Evolutionary conservation across 73 alveolate genomes (phyloP).

Genomic region (Paraurostyla sp.): DNA sequence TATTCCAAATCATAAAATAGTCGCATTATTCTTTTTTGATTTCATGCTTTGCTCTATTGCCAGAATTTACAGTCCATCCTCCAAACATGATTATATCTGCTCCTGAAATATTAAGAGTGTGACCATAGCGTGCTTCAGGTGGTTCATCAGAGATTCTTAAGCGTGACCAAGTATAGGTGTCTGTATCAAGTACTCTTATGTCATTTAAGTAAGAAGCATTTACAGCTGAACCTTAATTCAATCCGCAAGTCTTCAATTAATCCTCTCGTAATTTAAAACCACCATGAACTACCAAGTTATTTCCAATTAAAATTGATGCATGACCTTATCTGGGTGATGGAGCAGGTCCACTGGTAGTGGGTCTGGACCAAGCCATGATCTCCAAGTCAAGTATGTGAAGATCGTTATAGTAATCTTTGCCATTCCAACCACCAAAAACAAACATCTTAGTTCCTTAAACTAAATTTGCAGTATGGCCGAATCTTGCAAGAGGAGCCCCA

Average conservation of each 20-base stretch:
- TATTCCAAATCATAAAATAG: conserved; percentile 92
- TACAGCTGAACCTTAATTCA: conserved; percentile 86
- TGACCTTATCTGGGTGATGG: conserved; percentile 97
- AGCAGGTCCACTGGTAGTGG: conserved; percentile 91
- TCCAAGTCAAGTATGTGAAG: conserved; percentile 88
- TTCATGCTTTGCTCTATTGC: conserved; percentile 87
- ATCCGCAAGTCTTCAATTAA: conserved; percentile 85
- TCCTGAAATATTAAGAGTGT: conserved; percentile 91
- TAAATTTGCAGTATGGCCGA: conserved; percentile 95
- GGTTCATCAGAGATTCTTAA: conserved; percentile 95
- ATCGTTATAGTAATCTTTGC: conserved; percentile 92
- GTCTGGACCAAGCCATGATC: conserved; percentile 93
- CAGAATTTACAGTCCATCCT: conserved; percentile 93
- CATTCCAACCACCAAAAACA: conserved; percentile 97
- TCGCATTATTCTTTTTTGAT: conserved; percentile 89
- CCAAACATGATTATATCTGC: conserved; percentile 93
- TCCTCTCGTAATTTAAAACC: conserved; percentile 94
- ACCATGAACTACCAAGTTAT: conserved; percentile 94
- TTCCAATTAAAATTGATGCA: conserved; percentile 93
- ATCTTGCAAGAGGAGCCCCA: conserved; percentile 97
- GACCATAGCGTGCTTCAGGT: conserved; percentile 95
- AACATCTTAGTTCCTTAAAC: conserved; percentile 93
- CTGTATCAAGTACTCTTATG: conserved; percentile 93
- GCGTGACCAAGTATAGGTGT: conserved; percentile 94
- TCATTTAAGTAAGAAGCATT: conserved; percentile 90